A percentile compares a stretch with the other conserved stretches of the same genome.
These are phyloP conservation scores for Solanum verrucosum DNA, from an alignment of 257 asterid species.

Conservation along the genomic window DNA sequence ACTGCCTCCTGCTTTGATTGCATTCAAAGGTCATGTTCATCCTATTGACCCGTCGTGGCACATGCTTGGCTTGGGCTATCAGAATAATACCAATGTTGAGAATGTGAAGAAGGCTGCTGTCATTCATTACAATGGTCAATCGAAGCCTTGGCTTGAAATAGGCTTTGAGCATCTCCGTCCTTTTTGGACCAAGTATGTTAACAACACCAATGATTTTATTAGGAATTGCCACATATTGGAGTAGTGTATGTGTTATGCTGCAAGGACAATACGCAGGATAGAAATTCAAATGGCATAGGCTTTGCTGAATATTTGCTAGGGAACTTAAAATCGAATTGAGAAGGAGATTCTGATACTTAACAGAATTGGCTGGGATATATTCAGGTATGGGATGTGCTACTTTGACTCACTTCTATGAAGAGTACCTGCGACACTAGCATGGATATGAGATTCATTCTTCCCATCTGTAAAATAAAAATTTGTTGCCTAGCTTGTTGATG, in stretches of 20 bases:
- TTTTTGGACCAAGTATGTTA: slow-evolving; percentile 89
- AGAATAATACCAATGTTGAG: slow-evolving; percentile 67
- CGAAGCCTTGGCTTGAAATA: slow-evolving; percentile 95
- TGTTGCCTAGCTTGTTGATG: slow-evolving; percentile 37
- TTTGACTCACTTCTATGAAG: slow-evolving; percentile 22
- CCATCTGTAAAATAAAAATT: slow-evolving; percentile 43
- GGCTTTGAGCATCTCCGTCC: slow-evolving; percentile 99
- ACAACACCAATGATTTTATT: slow-evolving; percentile 79
- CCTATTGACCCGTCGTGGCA: slow-evolving; percentile 95
- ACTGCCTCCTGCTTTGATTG: slow-evolving; percentile 96
- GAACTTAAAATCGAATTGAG: background rate
- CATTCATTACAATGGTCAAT: slow-evolving; percentile 94
- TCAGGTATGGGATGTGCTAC: slow-evolving; percentile 11
- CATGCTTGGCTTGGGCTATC: slow-evolving; percentile 99
- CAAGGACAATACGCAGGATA: background rate
- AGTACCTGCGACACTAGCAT: slow-evolving; percentile 23
- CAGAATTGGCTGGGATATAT: slow-evolving; percentile 13
- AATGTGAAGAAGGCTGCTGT: slow-evolving; percentile 83
- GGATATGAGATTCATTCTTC: slow-evolving; percentile 47
- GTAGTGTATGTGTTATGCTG: slow-evolving; percentile 21
- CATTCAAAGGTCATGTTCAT: slow-evolving; percentile 76
- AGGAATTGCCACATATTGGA: slow-evolving; percentile 88
- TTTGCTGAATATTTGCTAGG: background rate
- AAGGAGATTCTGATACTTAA: slow-evolving; percentile 24
- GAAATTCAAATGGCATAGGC: background rate